phyloP scores from a whole-genome alignment of 2,329 filamentous ascomycete genomes.

The Venturia asperata region DNA sequence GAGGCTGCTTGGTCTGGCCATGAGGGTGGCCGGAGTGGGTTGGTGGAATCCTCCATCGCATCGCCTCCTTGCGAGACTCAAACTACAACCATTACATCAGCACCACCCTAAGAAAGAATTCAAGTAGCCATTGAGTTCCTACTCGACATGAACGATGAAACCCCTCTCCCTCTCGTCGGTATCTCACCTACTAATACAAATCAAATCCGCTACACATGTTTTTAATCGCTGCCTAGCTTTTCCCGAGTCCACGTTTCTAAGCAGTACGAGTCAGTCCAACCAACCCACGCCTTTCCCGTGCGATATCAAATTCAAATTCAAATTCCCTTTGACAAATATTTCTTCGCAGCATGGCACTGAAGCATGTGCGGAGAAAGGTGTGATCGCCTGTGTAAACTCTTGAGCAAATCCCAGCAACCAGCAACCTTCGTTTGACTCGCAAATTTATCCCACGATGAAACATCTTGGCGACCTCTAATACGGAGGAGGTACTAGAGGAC shows the following conservation, averaged over 20 bases:
- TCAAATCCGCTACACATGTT: background rate
- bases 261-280: background rate
- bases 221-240: constrained; percentile 2
- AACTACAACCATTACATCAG: background rate
- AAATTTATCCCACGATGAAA: background rate
- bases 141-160: background rate
- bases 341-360: background rate
- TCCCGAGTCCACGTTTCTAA: background rate
- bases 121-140: background rate
- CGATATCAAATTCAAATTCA: background rate
- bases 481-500: constrained; percentile 3
- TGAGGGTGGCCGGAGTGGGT: no score
- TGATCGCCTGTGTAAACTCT: background rate
- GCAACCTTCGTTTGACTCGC: background rate
- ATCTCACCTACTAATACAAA: background rate
- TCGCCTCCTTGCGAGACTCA: no score
- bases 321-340: background rate
- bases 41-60: no score
- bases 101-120: background rate
- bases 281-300: background rate
- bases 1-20: no score
- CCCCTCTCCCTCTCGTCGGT: background rate
- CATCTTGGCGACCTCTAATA: background rate
- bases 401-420: background rate
- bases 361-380: background rate